Base-by-base conservation (phyloP, 306 rosid genomes). In the Glycine soja region DNA sequence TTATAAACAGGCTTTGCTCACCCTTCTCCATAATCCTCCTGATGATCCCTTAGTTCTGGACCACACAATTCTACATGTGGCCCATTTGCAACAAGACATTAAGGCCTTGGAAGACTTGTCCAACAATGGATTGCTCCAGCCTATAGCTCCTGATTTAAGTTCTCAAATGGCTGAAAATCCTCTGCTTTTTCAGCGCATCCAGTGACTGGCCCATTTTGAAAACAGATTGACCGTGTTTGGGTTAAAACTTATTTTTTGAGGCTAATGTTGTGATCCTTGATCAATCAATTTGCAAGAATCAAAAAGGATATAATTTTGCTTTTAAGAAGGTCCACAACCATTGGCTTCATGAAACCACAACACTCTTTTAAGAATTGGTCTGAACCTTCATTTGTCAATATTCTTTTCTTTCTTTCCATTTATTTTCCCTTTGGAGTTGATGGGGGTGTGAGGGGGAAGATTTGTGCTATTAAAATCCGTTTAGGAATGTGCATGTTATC, bases 1-100 rank as follows among this genome's bases (percentile, higher is more conserved):
- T 72, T 89, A 91, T 80, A 82, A 83, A 62, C 93, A 92, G 84
- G 74, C 82, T 63, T 80, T 87, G 84, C 89, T 85, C 72, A 77
- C 82, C 85, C 95, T 91, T 75, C 88, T 91, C n/a, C 89, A 88
- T 70, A 89, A 84, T 54, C 84, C 92, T 74, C 91, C 91, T 8
- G 93, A 92, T 59, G 93, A 90, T 71, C 90, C 95, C 80, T 70
- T 90, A 54, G 92, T 88, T 85, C 93, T 91, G 67, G 94, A 91
- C 63, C 94, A 89, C 77, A 74, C 89, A 66, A 75, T 87, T 82
- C 81, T 85, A 43, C 92, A 87, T 2, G 83, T 86, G 12, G 88
- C 90, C 53, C 87, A 84, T 69, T 77, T 91, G 85, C 94, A 91
- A 66, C 92, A 85, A 79, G 95, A 91, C 81, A 87, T 88, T 75